phyloP scores from a whole-genome alignment of 2,329 filamentous ascomycete species.

The Cladosporium austrohemisphaericum region DNA sequence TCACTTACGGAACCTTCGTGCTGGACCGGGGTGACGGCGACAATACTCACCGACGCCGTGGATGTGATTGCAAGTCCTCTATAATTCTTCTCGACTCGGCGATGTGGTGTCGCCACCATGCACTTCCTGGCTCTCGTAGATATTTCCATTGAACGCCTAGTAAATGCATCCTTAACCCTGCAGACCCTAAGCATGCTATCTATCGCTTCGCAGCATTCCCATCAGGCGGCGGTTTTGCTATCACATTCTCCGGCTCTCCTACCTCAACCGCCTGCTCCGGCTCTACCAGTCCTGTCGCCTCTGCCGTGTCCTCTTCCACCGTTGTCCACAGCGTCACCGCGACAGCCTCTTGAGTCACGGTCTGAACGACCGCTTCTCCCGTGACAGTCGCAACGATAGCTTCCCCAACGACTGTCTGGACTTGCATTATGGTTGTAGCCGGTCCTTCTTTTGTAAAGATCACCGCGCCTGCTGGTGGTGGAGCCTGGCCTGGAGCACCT shows the following conservation, averaged over 20 bases:
- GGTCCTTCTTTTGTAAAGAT: neutral
- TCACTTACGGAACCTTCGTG: no score
- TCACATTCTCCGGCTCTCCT: neutral
- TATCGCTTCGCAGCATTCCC: no score
- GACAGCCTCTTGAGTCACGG: conserved; percentile 7
- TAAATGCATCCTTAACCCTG: no score
- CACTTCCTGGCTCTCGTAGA: no score
- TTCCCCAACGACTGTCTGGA: conserved; percentile 8
- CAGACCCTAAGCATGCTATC: no score
- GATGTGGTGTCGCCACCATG: no score
- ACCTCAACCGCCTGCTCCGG: neutral
- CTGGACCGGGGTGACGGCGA: no score
- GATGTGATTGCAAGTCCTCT: no score
- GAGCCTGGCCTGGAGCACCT: neutral
- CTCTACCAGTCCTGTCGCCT: neutral
- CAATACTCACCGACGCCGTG: no score
- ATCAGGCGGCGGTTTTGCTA: no score
- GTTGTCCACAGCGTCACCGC: conserved; percentile 12
- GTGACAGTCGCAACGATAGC: conserved; percentile 6
- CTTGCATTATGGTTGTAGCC: conserved; percentile 6
- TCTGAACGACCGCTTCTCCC: conserved; percentile 1
- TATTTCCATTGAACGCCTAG: no score
- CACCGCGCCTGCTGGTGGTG: neutral
- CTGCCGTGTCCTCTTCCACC: neutral
- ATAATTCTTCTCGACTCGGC: no score